Evolutionary conservation across 441 rosid genomes (phyloP).

Genomic region (Arabidopsis lyrata): DNA sequence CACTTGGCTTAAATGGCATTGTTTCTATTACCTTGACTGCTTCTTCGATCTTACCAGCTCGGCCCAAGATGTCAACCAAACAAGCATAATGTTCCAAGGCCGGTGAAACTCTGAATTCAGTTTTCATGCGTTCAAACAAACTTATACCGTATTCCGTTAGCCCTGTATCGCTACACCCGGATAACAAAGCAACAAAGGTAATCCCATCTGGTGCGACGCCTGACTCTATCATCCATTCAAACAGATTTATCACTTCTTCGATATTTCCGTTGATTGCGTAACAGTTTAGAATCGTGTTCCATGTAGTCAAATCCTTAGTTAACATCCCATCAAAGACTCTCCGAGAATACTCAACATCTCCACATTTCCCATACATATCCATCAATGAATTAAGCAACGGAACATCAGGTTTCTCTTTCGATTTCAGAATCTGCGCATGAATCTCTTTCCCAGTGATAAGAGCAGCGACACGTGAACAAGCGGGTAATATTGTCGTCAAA

Average conservation of each 20-base stretch:
- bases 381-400: conserved; percentile 51
- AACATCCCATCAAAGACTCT: conserved; percentile 45
- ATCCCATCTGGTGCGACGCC: conserved; percentile 39
- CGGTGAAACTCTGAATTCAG: conserved; percentile 35
- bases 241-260: conserved; percentile 34
- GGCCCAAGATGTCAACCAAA: conserved; percentile 46
- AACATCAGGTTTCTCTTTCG: conserved; percentile 47
- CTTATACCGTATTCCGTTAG: conserved; percentile 38
- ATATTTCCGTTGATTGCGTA: conserved; percentile 42
- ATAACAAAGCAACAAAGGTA: conserved; percentile 47
- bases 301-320: conserved; percentile 44
- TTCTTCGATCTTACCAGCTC: conserved; percentile 44
- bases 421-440: conserved; percentile 51
- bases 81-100: conserved; percentile 48
- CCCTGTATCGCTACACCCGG: conserved; percentile 49
- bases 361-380: conserved; percentile 54
- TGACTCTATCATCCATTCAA: conserved; percentile 38
- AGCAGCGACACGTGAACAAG: conserved; percentile 50
- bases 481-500: conserved; percentile 46
- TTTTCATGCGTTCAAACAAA: conserved; percentile 44
- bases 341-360: conserved; percentile 36
- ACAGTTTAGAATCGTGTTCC: conserved; percentile 48
- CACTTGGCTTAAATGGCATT: conserved; percentile 45
- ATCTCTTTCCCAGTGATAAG: conserved; percentile 52
- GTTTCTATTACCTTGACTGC: conserved; percentile 38